Evolutionary conservation across 768 basidiomycete genomes (phyloP), one percentile per base, ranked within the genome.

Genomic region (Boletus subcaerulescens): DNA sequence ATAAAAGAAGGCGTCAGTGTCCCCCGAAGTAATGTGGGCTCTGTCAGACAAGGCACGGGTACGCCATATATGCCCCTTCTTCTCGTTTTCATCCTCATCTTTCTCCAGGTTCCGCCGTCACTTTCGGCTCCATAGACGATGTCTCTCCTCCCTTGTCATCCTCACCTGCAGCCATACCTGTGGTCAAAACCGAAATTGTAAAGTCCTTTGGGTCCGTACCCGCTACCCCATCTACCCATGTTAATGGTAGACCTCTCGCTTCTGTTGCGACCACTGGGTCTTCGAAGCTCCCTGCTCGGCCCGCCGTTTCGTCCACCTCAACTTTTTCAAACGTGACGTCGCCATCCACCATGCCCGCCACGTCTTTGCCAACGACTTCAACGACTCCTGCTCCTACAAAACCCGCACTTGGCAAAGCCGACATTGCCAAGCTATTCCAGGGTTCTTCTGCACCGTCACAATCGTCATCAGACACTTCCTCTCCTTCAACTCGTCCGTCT

Each of bases 51-150:
- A 78, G 38, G 38, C 33, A 35, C 33, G 1, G 81, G 88, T 85
- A 65, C 60, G 75, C 70, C 57, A 15, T 24, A 24, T 55, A 48
- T 38, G 2, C 4, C 45, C 9, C 35, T 12, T 56, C 32, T 49
- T n/a, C 26, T 45, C 38, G 0, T 57, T 31, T 20, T 58, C 13
- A 40, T 59, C 46, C 41, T 55, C 15, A 56, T 60, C 33, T 35
- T 44, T 50, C 26, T 47, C 44, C 58, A 89, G 84, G 80, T 64
- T 83, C 85, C 53, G 75, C 81, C 49, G 86, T 96, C 61, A 89
- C 87, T 47, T 94, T 95, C 76, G 93, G 93, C 63, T 92, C 92
- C 45, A 90, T 94, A 79, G 87, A 92, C 74, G 89, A 91, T 72
- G 81, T 79, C 12, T 70, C 76, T 60, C 85, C 90, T 50, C 80